Evolutionary conservation across 345 rosid genomes (phyloP).

Genomic region (Citrus cavaleriei): DNA sequence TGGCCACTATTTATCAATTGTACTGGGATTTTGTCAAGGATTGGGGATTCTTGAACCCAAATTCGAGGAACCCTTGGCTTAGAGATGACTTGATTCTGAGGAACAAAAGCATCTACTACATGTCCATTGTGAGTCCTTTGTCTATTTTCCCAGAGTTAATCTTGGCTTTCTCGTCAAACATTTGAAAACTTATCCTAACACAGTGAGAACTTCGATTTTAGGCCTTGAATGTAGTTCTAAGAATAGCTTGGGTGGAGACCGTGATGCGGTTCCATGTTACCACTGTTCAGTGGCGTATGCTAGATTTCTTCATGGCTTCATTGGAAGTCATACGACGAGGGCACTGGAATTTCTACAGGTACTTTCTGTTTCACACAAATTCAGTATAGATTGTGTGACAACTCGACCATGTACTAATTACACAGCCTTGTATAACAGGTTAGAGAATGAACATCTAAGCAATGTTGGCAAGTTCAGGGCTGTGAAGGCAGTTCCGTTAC

Average conservation of each 20-base stretch:
- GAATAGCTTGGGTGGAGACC: constrained; percentile 86
- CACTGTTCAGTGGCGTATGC: constrained; percentile 50
- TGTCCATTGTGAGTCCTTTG: constrained; percentile 65
- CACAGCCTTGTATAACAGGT: constrained; percentile 29
- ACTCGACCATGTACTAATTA: neutral
- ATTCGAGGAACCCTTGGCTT: constrained; percentile 76
- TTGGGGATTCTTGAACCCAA: constrained; percentile 81
- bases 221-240: constrained; percentile 71
- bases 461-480: constrained; percentile 86
- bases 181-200: neutral
- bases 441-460: constrained; percentile 92
- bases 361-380: constrained; percentile 3
- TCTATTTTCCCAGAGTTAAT: neutral
- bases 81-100: constrained; percentile 78
- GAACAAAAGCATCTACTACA: constrained; percentile 62
- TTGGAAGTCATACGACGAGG: constrained; percentile 89
- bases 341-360: constrained; percentile 99
- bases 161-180: neutral
- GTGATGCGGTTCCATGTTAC: constrained; percentile 53
- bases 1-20: constrained; percentile 76
- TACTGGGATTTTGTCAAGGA: constrained; percentile 98
- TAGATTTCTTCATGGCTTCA: constrained; percentile 85
- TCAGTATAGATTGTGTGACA: neutral
- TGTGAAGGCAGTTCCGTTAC: constrained; percentile 85
- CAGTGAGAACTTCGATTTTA: constrained; percentile 17